These are phyloP conservation scores for Decorospora gaudefroyi DNA, from an alignment of 2,329 filamentous ascomycete genomes.

Conservation along the genomic window DNA sequence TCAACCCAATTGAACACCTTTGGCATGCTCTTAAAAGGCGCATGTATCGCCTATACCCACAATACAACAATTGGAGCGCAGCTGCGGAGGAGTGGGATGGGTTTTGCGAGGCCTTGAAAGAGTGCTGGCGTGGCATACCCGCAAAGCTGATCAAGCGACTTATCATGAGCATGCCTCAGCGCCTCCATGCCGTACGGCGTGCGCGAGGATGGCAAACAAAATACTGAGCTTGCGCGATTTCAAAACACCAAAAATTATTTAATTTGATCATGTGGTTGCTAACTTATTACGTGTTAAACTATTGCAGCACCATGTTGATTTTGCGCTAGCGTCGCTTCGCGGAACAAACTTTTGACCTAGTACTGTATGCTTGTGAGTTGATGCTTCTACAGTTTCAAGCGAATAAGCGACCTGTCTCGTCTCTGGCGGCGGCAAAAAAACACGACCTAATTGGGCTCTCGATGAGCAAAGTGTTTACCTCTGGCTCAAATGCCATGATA, in stretches of 20 bases:
- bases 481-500: too few relatives aligned
- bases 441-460: not conserved
- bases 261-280: too few relatives aligned
- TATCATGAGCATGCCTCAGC: conserved; percentile 13
- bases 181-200: conserved; percentile 3
- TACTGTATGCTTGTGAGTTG: too few relatives aligned
- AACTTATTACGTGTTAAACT: not conserved
- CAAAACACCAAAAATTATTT: not conserved
- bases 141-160: conserved; percentile 6
- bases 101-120: conserved; percentile 17
- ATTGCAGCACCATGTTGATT: not conserved
- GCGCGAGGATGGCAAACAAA: conserved; percentile 15
- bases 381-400: conserved; percentile 14
- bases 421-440: not conserved
- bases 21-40: conserved; percentile 28
- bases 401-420: conserved; percentile 11
- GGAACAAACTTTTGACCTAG: not conserved
- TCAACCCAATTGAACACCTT: conserved; percentile 39
- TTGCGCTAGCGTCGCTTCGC: not conserved
- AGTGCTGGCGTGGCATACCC: conserved; percentile 13
- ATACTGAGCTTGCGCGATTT: conserved; percentile 8
- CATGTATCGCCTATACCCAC: conserved; percentile 20
- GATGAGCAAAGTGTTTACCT: too few relatives aligned
- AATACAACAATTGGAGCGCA: conserved; percentile 17
- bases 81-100: conserved; percentile 13